phyloP scores from a whole-genome alignment of 2,329 filamentous ascomycete species.

The Aspergillus unguis region DNA sequence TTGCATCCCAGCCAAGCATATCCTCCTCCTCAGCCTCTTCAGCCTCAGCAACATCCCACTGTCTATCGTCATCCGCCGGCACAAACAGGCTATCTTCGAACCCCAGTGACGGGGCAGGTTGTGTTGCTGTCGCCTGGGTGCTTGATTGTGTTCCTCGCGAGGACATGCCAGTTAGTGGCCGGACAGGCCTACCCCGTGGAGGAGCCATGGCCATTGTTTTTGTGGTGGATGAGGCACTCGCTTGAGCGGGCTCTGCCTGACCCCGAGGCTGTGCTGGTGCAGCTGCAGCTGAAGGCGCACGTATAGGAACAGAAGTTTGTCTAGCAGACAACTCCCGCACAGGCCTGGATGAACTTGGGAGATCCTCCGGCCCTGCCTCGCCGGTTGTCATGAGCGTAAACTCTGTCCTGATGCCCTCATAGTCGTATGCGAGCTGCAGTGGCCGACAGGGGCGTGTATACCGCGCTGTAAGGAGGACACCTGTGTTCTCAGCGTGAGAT shows the following conservation, averaged over 20 bases:
- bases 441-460: slow-evolving; percentile 60
- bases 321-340: slow-evolving; percentile 41
- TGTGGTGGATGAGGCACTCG: slow-evolving; percentile 8
- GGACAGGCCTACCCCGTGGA: slow-evolving; percentile 30
- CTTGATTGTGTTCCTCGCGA: slow-evolving; percentile 22
- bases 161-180: slow-evolving; percentile 32
- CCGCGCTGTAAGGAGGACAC: slow-evolving; percentile 52
- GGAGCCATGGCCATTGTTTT: slow-evolving; percentile 27
- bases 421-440: slow-evolving; percentile 58
- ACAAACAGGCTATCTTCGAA: slow-evolving; percentile 59
- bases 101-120: slow-evolving; percentile 39
- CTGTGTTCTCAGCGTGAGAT: slow-evolving; percentile 58
- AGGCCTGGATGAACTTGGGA: slow-evolving; percentile 40
- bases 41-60: slow-evolving; percentile 59
- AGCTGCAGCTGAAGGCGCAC: slow-evolving; percentile 18
- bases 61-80: slow-evolving; percentile 56
- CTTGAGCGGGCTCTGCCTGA: slow-evolving; percentile 8
- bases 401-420: slow-evolving; percentile 55
- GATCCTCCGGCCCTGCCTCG: slow-evolving; percentile 43
- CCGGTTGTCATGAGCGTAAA: slow-evolving; percentile 66
- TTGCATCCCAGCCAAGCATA: slow-evolving; percentile 61
- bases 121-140: slow-evolving; percentile 19
- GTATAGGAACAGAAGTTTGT: slow-evolving; percentile 35
- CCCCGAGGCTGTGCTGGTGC: slow-evolving; percentile 18
- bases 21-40: slow-evolving; percentile 57